Conservation (phyloP, 1,284 basidiomycete species). For the Puccinia triticina region DNA sequence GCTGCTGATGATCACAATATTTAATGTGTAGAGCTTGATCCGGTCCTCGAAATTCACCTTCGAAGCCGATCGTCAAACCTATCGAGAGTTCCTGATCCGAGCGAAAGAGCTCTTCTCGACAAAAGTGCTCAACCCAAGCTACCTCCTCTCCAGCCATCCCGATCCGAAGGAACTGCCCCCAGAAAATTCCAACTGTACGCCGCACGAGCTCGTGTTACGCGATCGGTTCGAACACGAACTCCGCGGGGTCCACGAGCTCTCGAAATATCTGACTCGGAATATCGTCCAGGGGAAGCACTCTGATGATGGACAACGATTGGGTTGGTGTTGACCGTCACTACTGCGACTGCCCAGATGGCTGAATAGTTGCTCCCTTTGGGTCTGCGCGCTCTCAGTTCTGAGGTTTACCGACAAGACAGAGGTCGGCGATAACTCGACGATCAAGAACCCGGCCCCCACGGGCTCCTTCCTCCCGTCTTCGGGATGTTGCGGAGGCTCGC, state of each 20-base stretch:
- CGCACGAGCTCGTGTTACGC: background rate
- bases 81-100: background rate
- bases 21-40: background rate
- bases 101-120: slow-evolving; percentile 13
- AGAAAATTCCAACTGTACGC: no score
- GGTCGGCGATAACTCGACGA: slow-evolving; percentile 28
- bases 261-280: slow-evolving; percentile 26
- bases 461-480: background rate
- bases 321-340: background rate
- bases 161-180: background rate
- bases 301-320: slow-evolving; percentile 35
- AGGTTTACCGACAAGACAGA: slow-evolving; percentile 20
- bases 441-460: slow-evolving; percentile 35
- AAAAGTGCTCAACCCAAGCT: background rate
- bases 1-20: background rate
- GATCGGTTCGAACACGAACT: slow-evolving; percentile 28
- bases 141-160: background rate
- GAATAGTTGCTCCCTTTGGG: background rate
- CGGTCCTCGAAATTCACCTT: slow-evolving; percentile 16
- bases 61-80: slow-evolving; percentile 2
- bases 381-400: background rate
- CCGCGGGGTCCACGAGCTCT: slow-evolving; percentile 27
- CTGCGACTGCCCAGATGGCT: background rate
- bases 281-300: slow-evolving; percentile 36
- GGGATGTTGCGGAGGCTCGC: background rate